Evolutionary conservation across 2,329 filamentous ascomycete species (phyloP).

Genomic region (Phoma herbarum): DNA sequence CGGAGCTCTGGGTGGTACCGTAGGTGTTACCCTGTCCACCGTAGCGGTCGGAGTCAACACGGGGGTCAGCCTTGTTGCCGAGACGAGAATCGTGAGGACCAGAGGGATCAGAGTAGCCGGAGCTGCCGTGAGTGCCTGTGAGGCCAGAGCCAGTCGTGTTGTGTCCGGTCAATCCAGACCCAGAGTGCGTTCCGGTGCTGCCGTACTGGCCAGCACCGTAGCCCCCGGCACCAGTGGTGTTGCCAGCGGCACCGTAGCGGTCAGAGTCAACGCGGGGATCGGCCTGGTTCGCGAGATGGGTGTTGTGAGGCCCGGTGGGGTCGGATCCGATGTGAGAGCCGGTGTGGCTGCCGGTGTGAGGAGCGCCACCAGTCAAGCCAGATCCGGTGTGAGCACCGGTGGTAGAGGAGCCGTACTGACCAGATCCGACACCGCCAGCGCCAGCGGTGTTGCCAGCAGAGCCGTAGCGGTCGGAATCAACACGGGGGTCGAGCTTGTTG

Average conservation of each 20-base stretch:
- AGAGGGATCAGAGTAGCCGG: constrained; percentile 30
- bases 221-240: constrained; percentile 26
- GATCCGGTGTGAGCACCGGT: constrained; percentile 21
- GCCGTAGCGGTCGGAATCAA: constrained; percentile 42
- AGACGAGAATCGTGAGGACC: constrained; percentile 42
- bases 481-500: constrained; percentile 36
- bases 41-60: constrained; percentile 40
- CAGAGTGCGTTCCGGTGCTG: constrained; percentile 10
- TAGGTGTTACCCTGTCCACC: constrained; percentile 35
- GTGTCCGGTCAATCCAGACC: constrained; percentile 20
- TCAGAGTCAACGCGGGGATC: constrained; percentile 41
- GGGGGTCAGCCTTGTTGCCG: constrained; percentile 43
- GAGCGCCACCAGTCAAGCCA: constrained; percentile 11
- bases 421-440: constrained; percentile 18
- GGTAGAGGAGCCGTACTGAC: constrained; percentile 23
- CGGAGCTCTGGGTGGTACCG: constrained; percentile 22
- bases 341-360: constrained; percentile 14
- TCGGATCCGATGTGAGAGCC: constrained; percentile 20
- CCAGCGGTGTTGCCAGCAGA: constrained; percentile 35
- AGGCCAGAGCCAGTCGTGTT: constrained; percentile 16
- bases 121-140: constrained; percentile 21
- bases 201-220: constrained; percentile 14
- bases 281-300: constrained; percentile 26
- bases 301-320: constrained; percentile 32
- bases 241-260: constrained; percentile 25